phyloP scores from a whole-genome alignment of 768 basidiomycete genomes.

The Tephrocybe sp. region DNA sequence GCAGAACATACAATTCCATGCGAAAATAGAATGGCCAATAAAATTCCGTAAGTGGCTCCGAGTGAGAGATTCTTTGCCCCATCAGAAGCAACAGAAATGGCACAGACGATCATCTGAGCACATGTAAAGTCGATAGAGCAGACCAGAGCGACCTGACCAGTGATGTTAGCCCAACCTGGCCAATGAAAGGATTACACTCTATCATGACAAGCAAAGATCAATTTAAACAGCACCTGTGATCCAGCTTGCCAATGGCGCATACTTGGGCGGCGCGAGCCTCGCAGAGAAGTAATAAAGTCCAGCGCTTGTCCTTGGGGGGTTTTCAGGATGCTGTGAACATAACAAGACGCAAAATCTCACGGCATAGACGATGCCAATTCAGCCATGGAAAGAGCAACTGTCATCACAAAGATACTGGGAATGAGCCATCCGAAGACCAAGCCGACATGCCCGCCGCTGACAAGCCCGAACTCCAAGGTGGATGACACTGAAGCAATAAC shows the following conservation, averaged over 20 bases:
- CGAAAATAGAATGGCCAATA: slow-evolving; percentile 61
- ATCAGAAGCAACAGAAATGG: slow-evolving; percentile 60
- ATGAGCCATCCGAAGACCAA: slow-evolving; percentile 81
- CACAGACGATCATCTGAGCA: slow-evolving; percentile 78
- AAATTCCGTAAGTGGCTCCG: slow-evolving; percentile 68
- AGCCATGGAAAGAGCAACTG: slow-evolving; percentile 70
- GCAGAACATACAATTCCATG: slow-evolving; percentile 75
- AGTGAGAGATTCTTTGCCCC: slow-evolving; percentile 50
- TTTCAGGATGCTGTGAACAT: background rate
- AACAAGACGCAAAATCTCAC: slow-evolving; percentile 49
- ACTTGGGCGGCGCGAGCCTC: slow-evolving; percentile 63
- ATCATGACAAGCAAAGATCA: no score
- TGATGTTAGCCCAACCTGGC: slow-evolving; percentile 71
- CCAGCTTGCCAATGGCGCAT: slow-evolving; percentile 65
- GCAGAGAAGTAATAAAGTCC: slow-evolving; percentile 81
- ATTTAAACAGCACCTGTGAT: slow-evolving; percentile 44
- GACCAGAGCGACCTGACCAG: slow-evolving; percentile 63
- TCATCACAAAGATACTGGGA: slow-evolving; percentile 66
- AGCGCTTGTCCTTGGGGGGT: slow-evolving; percentile 60
- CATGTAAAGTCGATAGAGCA: slow-evolving; percentile 79
- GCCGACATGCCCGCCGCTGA: slow-evolving; percentile 73
- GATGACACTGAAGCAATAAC: slow-evolving; percentile 69
- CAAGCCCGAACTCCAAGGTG: slow-evolving; percentile 62
- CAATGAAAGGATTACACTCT: no score
- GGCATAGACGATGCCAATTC: slow-evolving; percentile 77